These are phyloP conservation scores for Trichoderma sp. DNA, from an alignment of 2,329 filamentous ascomycete genomes.

Conservation along the genomic window DNA sequence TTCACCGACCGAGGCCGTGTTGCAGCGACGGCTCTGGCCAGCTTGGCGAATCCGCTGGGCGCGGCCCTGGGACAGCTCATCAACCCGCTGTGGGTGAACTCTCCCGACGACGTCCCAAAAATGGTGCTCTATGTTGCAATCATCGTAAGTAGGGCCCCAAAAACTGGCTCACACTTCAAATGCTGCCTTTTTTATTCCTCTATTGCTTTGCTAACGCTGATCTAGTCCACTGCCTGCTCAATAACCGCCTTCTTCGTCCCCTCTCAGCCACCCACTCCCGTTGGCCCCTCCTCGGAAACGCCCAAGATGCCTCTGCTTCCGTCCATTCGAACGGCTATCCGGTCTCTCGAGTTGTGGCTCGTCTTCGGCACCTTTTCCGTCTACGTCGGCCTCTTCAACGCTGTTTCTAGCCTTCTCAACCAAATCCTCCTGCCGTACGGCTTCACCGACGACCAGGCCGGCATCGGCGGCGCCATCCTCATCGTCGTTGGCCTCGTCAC, in stretches of 20 bases:
- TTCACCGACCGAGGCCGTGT: slow-evolving; percentile 84
- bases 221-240: slow-evolving; percentile 51
- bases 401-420: slow-evolving; percentile 81
- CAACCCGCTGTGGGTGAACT: slow-evolving; percentile 72
- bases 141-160: slow-evolving; percentile 61
- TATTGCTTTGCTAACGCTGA: neutral
- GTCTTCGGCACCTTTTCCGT: slow-evolving; percentile 77
- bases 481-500: slow-evolving; percentile 84
- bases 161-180: neutral
- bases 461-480: slow-evolving; percentile 84
- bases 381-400: slow-evolving; percentile 94
- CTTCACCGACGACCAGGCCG: slow-evolving; percentile 80
- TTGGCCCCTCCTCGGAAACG: slow-evolving; percentile 66
- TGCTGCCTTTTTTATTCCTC: no score
- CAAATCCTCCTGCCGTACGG: slow-evolving; percentile 87
- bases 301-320: slow-evolving; percentile 56
- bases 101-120: slow-evolving; percentile 66
- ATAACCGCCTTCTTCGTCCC: slow-evolving; percentile 84
- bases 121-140: slow-evolving; percentile 86
- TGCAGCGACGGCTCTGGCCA: slow-evolving; percentile 81
- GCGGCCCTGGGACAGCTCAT: slow-evolving; percentile 87
- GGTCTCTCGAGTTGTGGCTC: slow-evolving; percentile 75
- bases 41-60: slow-evolving; percentile 85
- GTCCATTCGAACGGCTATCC: slow-evolving; percentile 55
- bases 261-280: slow-evolving; percentile 73